Evolutionary conservation across 2,329 filamentous ascomycete species (phyloP), one percentile per base, ranked within the genome.

Genomic region (Annulohypoxylon truncatum): DNA sequence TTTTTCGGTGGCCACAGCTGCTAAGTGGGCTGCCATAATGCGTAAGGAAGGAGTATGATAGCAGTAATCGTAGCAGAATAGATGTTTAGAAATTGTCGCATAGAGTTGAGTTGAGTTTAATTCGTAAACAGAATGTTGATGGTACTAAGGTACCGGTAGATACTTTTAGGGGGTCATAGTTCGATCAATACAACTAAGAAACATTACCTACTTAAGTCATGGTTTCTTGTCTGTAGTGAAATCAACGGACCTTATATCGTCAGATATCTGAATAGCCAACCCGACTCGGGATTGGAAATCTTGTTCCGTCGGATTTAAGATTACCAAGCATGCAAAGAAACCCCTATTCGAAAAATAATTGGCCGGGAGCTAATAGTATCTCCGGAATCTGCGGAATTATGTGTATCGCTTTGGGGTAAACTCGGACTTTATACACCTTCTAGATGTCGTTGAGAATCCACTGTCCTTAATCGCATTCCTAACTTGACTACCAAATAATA

Each of bases 1-100:
- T 73, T 80, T 79, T 5, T 72, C 75, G 1, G 54, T 67, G 22
- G 69, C 72, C 8, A 82, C 42, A 9, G 81, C 81, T 38, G 82
- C 82, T 33, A 80, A 76, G 64, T 84, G 81, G 9, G 77, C 81
- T 46, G 77, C 6, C 76, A 79, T 79, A 47, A 35, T 71, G 64
- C 8, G 12, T 18, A 22, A n/a, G 1, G 42, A 46, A 22, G 20
- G 22, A 3, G 26, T 9, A 9, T n/a, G 9, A 22, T 18, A 13
- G 33, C 38, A 42, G 38, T 52, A 10, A 18, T 12, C 6, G 10
- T 18, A 20, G 13, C 9, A 18, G 13, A 12, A 31, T 35, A 7
- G 9, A 18, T 13, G 10, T 42, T 3, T n/a, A 8, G 6, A 2
- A 24, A 10, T 28, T 26, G 5, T 28, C 15, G 18, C 13, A 9